Evolutionary conservation across 805 yeast genomes (phyloP), one percentile per base, ranked within the genome.

Genomic region (Monosporozyma servazzii): DNA sequence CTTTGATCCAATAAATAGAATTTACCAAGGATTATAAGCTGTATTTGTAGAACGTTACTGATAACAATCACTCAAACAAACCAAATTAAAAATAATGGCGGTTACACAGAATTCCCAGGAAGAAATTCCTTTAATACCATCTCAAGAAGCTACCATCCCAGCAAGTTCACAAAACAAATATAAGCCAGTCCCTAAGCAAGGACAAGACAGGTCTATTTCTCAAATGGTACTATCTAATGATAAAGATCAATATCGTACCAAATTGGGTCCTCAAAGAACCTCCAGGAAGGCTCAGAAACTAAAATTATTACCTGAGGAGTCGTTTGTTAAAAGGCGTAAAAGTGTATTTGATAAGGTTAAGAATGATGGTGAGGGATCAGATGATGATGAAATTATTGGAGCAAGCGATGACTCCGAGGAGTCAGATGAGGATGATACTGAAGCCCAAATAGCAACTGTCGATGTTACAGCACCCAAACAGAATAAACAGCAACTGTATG

Each of bases 241-340:
- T 1, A 13, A 13, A 8, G 44, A 21, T 11, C 17, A 27, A 21
- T 21, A 21, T 23, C 21, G 29, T 18, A 17, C 30, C 18, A 53
- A 49, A 29, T 42, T 53, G 15, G 88, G 85, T 1, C 81, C 88
- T 5, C 91, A 86, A 61, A 74, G 95, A 66, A 78, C 85, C 1
- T 81, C 88, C 33, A 75, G 89, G 60, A 82, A 88, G 0, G 77
- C 86, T 0, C 90, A 84, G 61, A 85, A 84, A 65, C 70, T 86
- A 51, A 84, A 84, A 61, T 69, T 86, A 15, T 69, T 86, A 37
- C 95, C 93, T 0, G 85, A 80, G 50, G 80, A 79, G 23, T 77
- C 73, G 0, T 58, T 58, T 52, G 72, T 29, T 37, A 31, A 31
- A 47, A 44, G 46, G 21, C 33, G 39, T 29, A 43, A 44, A 11